A percentile compares a stretch with the other conserved stretches of the same genome.
Conservation (phyloP, 495 filamentous ascomycete genomes). For the Jackrogersella multiformis region DNA sequence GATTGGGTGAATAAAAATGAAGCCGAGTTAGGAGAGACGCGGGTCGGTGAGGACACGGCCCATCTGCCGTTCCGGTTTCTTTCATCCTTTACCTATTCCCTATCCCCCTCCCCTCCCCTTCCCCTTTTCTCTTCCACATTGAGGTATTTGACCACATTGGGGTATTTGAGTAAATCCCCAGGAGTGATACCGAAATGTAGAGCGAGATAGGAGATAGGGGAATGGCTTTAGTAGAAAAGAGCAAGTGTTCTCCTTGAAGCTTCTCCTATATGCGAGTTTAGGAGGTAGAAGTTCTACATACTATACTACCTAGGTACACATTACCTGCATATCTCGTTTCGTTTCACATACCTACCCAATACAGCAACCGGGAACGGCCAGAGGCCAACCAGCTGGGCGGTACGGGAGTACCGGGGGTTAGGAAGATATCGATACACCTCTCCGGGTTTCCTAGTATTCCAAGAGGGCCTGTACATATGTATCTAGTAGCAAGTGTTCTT, state of each 20-base stretch:
- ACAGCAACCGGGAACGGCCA: constrained; percentile 13
- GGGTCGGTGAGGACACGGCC: constrained; percentile 31
- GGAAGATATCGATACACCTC: constrained; percentile 2
- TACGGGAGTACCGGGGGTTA: constrained; percentile 9
- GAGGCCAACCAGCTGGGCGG: constrained; percentile 10
- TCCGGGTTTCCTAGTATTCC: constrained; percentile 15
- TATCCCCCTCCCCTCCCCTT: not conserved
- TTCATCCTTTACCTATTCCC: constrained; percentile 8
- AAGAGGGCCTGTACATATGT: constrained; percentile 22
- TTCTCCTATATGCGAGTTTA: not conserved
- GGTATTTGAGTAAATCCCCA: not conserved
- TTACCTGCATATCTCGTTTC: constrained; percentile 5
- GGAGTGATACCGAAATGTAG: constrained; percentile 2
- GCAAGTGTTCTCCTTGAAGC: not conserved
- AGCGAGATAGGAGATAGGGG: not conserved
- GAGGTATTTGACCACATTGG: constrained; percentile 11
- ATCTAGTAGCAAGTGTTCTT: constrained; percentile 35
- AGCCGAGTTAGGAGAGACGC: constrained; percentile 33
- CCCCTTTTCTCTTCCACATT: constrained; percentile 7
- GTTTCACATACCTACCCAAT: constrained; percentile 16
- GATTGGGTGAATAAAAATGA: constrained; percentile 18
- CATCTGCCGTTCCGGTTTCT: constrained; percentile 36
- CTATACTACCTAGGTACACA: no score
- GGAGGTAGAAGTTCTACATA: not conserved
- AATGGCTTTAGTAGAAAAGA: not conserved